Evolutionary conservation across 192 early-diverging fungal genomes (phyloP).

Genomic region (Backusella tuberculispora): DNA sequence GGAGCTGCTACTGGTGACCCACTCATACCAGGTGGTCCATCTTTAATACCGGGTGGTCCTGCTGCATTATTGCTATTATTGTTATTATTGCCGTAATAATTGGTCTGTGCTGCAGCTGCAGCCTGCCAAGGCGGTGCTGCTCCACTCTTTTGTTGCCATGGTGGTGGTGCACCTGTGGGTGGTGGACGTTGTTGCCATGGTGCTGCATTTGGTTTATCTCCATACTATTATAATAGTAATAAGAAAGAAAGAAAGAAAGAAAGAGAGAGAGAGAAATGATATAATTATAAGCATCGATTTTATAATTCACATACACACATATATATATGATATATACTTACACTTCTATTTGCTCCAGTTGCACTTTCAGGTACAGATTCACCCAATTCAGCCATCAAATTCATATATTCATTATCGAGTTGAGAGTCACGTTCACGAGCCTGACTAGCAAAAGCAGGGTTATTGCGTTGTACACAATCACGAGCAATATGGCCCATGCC

Average conservation of each 20-base stretch:
- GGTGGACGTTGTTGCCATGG: constrained; percentile 44
- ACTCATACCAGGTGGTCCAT: constrained; percentile 8
- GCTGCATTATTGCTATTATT: constrained; percentile 1
- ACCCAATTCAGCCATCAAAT: constrained; percentile 94
- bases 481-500: constrained; percentile 92
- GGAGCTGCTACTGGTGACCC: constrained; percentile 25
- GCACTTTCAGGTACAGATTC: constrained; percentile 52
- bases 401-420: constrained; percentile 89
- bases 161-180: constrained; percentile 30
- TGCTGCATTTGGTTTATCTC: constrained; percentile 20
- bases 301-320: not conserved
- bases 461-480: constrained; percentile 88
- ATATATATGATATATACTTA: constrained; percentile 13
- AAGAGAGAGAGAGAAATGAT: not conserved
- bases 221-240: constrained; percentile 10
- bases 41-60: constrained; percentile 6
- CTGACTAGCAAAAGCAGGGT: constrained; percentile 74
- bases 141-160: constrained; percentile 43
- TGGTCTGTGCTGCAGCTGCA: constrained; percentile 25
- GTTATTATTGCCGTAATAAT: constrained; percentile 16
- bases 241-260: not conserved
- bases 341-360: constrained; percentile 10
- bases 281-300: not conserved
- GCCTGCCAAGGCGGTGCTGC: constrained; percentile 33
- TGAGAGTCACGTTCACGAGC: constrained; percentile 82